Evolutionary conservation across 169 alveolate genomes (phyloP).

Genomic region (Cryptosporidium tyzzeri): DNA sequence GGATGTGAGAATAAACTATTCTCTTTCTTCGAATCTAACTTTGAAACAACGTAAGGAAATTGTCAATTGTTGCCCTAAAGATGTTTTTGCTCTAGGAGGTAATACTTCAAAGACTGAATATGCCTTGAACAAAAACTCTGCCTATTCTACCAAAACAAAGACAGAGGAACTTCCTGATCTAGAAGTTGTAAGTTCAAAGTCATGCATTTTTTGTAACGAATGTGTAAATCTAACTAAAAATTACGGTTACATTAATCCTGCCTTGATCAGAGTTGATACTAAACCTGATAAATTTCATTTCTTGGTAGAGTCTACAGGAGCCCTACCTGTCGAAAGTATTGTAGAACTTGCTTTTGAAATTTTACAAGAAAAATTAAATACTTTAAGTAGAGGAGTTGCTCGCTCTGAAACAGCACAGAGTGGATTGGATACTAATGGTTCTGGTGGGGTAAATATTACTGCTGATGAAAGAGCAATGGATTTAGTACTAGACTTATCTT

Average conservation of each 20-base stretch:
- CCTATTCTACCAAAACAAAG: slow-evolving; percentile 63
- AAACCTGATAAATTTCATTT: slow-evolving; percentile 84
- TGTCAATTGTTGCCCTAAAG: slow-evolving; percentile 90
- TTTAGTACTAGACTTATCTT: slow-evolving; percentile 66
- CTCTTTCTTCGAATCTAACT: slow-evolving; percentile 81
- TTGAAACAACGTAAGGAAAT: slow-evolving; percentile 85
- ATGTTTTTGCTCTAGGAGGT: slow-evolving; percentile 85
- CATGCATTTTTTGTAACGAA: slow-evolving; percentile 91
- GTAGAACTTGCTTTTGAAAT: slow-evolving; percentile 89
- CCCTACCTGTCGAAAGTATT: slow-evolving; percentile 93
- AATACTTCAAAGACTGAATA: slow-evolving; percentile 78
- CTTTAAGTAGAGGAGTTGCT: slow-evolving; percentile 53
- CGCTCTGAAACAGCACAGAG: slow-evolving; percentile 70
- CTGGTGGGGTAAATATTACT: slow-evolving; percentile 42
- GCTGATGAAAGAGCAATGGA: slow-evolving; percentile 75
- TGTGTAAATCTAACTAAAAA: slow-evolving; percentile 80
- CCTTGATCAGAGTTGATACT: slow-evolving; percentile 77
- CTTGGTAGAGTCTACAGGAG: slow-evolving; percentile 93
- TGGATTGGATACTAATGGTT: slow-evolving; percentile 41
- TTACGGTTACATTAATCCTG: slow-evolving; percentile 63
- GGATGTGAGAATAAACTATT: slow-evolving; percentile 84
- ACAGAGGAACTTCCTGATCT: slow-evolving; percentile 70
- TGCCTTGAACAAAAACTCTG: slow-evolving; percentile 37
- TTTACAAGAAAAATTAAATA: slow-evolving; percentile 84
- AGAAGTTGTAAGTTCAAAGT: slow-evolving; percentile 75